Base-by-base conservation (phyloP, 768 basidiomycete species). In the Kwoniella sp. region DNA sequence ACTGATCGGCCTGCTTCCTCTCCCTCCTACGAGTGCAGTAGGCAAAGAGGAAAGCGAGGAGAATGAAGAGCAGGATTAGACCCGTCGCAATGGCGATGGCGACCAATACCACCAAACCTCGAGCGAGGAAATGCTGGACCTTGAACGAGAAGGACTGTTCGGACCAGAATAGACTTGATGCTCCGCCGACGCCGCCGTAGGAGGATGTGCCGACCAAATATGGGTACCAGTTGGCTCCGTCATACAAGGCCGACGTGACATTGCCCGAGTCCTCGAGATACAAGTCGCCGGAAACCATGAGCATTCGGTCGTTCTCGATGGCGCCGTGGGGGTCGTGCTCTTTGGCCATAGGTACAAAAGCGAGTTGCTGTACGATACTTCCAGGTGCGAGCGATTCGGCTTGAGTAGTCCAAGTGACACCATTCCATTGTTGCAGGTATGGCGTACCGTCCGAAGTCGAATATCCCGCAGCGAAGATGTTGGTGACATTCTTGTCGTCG, bases 11-110 rank as follows among this genome's bases (percentile, higher is more conserved):
- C 17, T 55, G 17, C 9, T 68, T 58, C 7, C 68, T 46, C 22
- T 73, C 70, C 40, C 71, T 72, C 13, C 71, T 65, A 29, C 77
- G 63, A 24, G 63, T 64, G 52, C 70, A 72, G 44, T 72, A 73
- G 7, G 68, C 63, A 46, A 77, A 61, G 9, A 80, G 70, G 15
- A 80, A 60, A 33, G 74, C 77, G 17, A 80, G 57, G 4, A 81
- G 71, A 30, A 78, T 69, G 17, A 79, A 58, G 19, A 79, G 68
- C n/a, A 79, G 65, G 49, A 79, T 74, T 22, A 97, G 86, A 19
- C 95, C 96, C 17, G 93, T 92, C 10, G 91, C 88, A 68, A 97
- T 96, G 25, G 96, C 96, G 67, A 99, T 96, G 1, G 93, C 94
- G 69, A 99, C 93, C 48, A 99, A 85, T 69, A 98, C 97, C 58